phyloP scores from a whole-genome alignment of 2,329 filamentous ascomycete genomes.

The Xylaria arbuscula region DNA sequence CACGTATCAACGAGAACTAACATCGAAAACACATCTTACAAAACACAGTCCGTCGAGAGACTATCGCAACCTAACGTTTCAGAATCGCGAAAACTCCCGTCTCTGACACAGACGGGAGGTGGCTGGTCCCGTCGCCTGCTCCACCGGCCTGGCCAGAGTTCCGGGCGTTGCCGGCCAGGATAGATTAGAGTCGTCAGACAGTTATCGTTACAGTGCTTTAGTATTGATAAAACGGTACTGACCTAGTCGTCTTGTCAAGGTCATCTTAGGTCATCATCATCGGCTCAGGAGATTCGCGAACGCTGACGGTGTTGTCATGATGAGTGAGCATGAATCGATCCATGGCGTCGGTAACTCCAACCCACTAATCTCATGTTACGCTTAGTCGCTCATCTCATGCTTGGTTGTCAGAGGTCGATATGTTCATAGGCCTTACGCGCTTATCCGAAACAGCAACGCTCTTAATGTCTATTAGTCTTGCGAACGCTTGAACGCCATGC shows the following conservation, averaged over 20 bases:
- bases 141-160: constrained; percentile 5
- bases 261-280: constrained; percentile 33
- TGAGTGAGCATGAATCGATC: neutral
- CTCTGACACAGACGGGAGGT: neutral
- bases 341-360: neutral
- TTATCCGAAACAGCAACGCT: neutral
- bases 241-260: constrained; percentile 3
- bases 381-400: neutral
- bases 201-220: constrained; percentile 29
- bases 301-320: neutral
- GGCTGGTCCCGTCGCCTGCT: constrained; percentile 2
- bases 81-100: too few species aligned
- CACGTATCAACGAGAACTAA: neutral
- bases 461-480: neutral
- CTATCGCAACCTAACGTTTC: too few species aligned
- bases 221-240: neutral
- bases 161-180: constrained; percentile 28
- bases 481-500: neutral
- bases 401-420: neutral
- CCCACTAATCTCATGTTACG: neutral
- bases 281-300: constrained; percentile 2
- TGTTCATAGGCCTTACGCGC: neutral
- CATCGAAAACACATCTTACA: too few species aligned
- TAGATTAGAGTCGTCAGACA: neutral
- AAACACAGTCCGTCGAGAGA: too few species aligned